Percentiles rank a stretch among this genome's conserved stretches.
phyloP scores from a whole-genome alignment of 176 grass and related monocot species.

The Oropetium thomaeum region DNA sequence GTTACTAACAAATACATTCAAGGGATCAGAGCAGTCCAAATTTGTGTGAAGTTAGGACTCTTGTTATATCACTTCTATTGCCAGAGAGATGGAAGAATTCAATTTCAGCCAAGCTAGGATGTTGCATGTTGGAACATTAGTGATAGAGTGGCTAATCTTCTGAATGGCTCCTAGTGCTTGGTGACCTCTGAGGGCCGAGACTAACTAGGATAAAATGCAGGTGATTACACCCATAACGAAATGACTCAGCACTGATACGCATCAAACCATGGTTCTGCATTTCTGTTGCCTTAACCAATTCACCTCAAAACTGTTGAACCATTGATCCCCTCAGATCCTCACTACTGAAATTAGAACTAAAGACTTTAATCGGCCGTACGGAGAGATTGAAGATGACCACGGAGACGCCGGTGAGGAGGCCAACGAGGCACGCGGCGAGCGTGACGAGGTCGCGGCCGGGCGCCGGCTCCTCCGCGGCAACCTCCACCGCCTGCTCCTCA shows the following conservation, averaged over 20 bases:
- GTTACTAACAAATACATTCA: not conserved
- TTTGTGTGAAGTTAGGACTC: not conserved
- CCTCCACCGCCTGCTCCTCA: conserved; percentile 28
- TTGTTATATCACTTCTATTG: not conserved
- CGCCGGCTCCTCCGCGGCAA: conserved; percentile 36
- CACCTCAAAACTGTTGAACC: not conserved
- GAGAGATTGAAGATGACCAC: conserved; percentile 86
- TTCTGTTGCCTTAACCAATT: not conserved
- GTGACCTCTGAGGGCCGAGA: not conserved
- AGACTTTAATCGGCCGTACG: conserved; percentile 33
- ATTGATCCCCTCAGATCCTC: not conserved
- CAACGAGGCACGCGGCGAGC: conserved; percentile 78
- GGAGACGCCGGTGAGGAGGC: conserved; percentile 75
- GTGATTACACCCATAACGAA: not conserved
- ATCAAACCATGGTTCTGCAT: not conserved
- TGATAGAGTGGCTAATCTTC: not conserved
- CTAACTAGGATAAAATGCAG: not conserved
- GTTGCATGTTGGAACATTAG: not conserved
- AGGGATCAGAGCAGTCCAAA: not conserved
- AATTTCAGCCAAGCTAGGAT: not conserved
- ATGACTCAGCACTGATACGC: not conserved
- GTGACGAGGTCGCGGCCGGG: conserved; percentile 65
- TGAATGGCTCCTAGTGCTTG: not conserved
- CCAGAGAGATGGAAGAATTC: not conserved
- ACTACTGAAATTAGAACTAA: not conserved